Conservation (phyloP, 805 yeast species). For the Candida montana region DNA sequence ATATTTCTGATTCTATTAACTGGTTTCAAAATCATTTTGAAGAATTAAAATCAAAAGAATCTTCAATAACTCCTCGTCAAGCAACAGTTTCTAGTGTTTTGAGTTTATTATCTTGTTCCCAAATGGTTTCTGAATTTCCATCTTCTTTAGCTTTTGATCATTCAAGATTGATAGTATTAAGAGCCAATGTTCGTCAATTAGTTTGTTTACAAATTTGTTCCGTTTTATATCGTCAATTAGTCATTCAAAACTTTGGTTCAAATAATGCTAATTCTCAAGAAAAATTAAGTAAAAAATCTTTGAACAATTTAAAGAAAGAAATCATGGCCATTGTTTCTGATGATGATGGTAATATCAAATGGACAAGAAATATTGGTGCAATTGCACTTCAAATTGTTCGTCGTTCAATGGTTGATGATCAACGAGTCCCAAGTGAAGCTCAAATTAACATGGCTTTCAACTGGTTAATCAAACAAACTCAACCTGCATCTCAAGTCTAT, state of each 20-base stretch:
- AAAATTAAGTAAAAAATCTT: conserved; percentile 33
- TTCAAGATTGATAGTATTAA: conserved; percentile 64
- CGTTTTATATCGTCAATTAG: conserved; percentile 66
- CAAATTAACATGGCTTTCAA: conserved; percentile 52
- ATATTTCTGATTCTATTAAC: conserved; percentile 25
- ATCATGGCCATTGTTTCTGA: conserved; percentile 76
- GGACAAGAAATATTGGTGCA: conserved; percentile 78
- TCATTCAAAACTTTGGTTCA: conserved; percentile 25
- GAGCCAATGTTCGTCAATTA: conserved; percentile 83
- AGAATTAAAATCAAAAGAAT: conserved; percentile 10
- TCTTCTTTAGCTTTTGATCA: conserved; percentile 80
- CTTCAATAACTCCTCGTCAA: conserved; percentile 29
- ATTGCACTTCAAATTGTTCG: conserved; percentile 65
- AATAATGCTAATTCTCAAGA: conserved; percentile 19
- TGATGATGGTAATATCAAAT: conserved; percentile 80
- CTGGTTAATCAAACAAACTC: conserved; percentile 83
- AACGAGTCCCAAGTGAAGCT: conserved; percentile 26
- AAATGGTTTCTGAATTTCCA: conserved; percentile 79
- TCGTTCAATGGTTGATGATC: conserved; percentile 25
- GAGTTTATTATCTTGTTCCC: conserved; percentile 66
- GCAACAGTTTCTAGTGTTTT: conserved; percentile 49
- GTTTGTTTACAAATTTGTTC: conserved; percentile 75
- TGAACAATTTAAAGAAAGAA: conserved; percentile 54
- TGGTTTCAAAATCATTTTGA: conserved; percentile 17
- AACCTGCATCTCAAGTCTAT: conserved; percentile 74